Evolutionary conservation across 306 rosid species (phyloP).

Genomic region (Castanopsis chinensis): DNA sequence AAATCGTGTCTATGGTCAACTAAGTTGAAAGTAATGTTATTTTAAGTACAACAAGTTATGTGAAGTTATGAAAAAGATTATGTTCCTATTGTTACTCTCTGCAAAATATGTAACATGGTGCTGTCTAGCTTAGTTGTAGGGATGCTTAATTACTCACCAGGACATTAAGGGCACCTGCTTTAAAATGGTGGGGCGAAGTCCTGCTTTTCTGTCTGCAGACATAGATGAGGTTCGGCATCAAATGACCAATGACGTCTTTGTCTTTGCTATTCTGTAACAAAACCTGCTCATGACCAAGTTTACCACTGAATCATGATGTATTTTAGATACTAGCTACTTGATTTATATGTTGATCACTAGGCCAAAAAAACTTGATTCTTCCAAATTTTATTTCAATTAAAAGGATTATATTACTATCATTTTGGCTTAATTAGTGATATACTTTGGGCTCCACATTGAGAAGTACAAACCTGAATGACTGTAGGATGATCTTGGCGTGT

Average conservation of each 20-base stretch:
- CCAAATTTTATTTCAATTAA: too few species aligned
- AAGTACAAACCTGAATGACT: conserved; percentile 32
- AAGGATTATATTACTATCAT: too few species aligned
- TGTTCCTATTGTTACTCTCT: background rate
- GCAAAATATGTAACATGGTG: background rate
- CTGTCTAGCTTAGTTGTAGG: background rate
- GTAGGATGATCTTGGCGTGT: conserved; percentile 40
- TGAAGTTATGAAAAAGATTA: too few species aligned
- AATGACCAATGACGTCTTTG: conserved; percentile 19
- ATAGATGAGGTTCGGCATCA: conserved; percentile 46
- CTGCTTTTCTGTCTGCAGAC: conserved; percentile 37
- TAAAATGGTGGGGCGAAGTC: conserved; percentile 38
- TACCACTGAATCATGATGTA: too few species aligned
- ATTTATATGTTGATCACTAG: too few species aligned
- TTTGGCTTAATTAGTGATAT: too few species aligned
- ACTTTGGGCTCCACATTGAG: background rate
- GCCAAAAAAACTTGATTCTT: too few species aligned
- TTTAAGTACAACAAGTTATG: too few species aligned
- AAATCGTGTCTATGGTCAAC: too few species aligned
- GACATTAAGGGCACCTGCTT: conserved; percentile 56
- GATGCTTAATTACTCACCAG: conserved; percentile 23
- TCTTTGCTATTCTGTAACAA: conserved; percentile 25
- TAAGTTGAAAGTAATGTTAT: too few species aligned
- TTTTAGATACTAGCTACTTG: too few species aligned
- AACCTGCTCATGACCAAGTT: conserved; percentile 20